Conservation (phyloP, 2,329 filamentous ascomycete genomes). For the Cladosporium sp. region DNA sequence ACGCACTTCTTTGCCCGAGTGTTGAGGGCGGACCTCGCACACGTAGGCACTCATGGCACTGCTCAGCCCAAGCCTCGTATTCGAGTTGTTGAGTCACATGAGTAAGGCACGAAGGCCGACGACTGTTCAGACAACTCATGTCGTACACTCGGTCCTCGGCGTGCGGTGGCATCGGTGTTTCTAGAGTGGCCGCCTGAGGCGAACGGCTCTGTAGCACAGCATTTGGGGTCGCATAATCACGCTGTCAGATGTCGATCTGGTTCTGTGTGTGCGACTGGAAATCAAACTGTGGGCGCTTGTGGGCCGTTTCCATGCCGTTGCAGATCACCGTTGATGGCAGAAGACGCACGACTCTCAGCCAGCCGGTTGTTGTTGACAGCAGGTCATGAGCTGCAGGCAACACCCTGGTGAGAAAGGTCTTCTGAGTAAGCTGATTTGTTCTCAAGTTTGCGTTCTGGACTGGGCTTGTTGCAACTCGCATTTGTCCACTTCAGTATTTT, state of each 20-base stretch:
- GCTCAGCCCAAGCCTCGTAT: slow-evolving; percentile 2
- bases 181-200: background rate
- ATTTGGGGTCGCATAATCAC: slow-evolving; percentile 9
- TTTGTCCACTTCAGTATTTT: background rate
- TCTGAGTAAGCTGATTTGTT: slow-evolving; percentile 4
- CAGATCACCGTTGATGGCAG: slow-evolving; percentile 18
- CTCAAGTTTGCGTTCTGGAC: background rate
- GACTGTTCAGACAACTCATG: background rate
- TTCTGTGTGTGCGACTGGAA: slow-evolving; percentile 10
- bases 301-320: slow-evolving; percentile 7
- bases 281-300: background rate
- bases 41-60: slow-evolving; percentile 9
- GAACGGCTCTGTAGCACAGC: background rate
- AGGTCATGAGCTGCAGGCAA: background rate
- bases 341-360: background rate
- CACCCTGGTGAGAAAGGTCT: background rate
- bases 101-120: slow-evolving; percentile 9
- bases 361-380: background rate
- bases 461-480: background rate
- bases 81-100: background rate
- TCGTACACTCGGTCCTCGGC: background rate
- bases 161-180: background rate
- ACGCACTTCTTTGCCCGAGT: background rate
- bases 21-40: slow-evolving; percentile 17
- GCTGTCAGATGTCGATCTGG: slow-evolving; percentile 13